These are phyloP conservation scores for maize (Zea mays) DNA, from an alignment of 176 grass and related monocot species.

Conservation along the genomic window DNA sequence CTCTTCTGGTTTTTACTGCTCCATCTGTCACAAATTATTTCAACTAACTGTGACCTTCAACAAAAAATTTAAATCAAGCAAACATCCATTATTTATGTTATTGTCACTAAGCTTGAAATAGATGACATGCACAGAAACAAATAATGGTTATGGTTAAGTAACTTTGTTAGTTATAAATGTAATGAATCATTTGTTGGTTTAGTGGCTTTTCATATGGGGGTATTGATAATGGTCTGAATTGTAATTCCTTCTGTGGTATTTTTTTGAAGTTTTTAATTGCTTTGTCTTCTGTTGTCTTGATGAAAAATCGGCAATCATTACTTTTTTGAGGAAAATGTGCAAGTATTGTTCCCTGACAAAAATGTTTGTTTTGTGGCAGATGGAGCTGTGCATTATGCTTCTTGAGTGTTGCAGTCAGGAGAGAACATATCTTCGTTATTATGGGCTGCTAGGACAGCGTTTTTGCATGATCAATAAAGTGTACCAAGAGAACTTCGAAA, in stretches of 20 bases:
- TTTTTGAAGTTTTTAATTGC: not conserved
- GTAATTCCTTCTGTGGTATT: not conserved
- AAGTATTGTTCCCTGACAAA: not conserved
- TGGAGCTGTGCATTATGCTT: conserved; percentile 95
- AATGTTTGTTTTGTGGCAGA: conserved; percentile 47
- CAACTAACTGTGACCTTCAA: not conserved
- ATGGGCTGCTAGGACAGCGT: conserved; percentile 79
- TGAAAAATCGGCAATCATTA: not conserved
- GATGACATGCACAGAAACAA: not conserved
- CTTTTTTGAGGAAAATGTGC: not conserved
- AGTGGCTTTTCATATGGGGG: not conserved
- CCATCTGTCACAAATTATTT: not conserved
- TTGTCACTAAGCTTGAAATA: not conserved
- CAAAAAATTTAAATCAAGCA: not conserved
- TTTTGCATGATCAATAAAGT: conserved; percentile 99
- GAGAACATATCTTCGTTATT: conserved; percentile 90
- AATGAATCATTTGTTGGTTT: not conserved
- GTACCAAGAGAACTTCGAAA: conserved; percentile 94
- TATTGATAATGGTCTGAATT: not conserved
- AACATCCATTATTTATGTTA: not conserved
- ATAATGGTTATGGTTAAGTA: not conserved
- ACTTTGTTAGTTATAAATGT: not conserved
- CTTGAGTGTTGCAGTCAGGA: conserved; percentile 97
- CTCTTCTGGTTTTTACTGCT: not conserved
- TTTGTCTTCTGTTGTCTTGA: conserved; percentile 18